Evolutionary conservation across 1,139 yeast genomes (phyloP), one percentile per base, ranked within the genome.

Genomic region (Kurtzmaniella quercitrusa): DNA sequence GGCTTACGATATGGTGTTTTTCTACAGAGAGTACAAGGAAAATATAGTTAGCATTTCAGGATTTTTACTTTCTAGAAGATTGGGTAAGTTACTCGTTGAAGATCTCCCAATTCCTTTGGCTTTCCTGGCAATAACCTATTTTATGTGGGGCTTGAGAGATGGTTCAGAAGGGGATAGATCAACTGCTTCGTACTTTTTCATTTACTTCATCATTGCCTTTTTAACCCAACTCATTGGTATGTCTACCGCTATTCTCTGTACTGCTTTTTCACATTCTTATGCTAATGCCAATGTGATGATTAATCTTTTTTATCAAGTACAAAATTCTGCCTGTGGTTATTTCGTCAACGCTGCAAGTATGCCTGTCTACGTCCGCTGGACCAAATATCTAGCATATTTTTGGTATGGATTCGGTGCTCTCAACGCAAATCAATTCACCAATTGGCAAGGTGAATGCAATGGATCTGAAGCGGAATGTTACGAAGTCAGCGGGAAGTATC

Each of bases 321-420:
- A 86, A 56, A 81, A 87, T 42, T 77, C 84, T 70, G 88, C 90
- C 0, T 83, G 90, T 61, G 96, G 96, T 0, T 86, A 81, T 60
- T 87, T 85, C 55, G 86, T 83, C 17, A 87, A 85, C 60, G 80
- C 91, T 0, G 68, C 73, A 15, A 73, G 81, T 1, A 77, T 87
- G 82, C 95, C 95, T 0, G 95, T 86, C 3, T 88, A 88, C 55
- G 95, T 88, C 3, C 72, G 91, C 34, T 88, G 96, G 96, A 73
- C 82, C 5, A 85, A 83, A 55, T 88, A 86, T 59, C 62, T 82
- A 43, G 82, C 91, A 0, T 84, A 80, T 55, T 76, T 85, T 46
- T 88, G 93, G 86, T 87, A 85, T 54, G 82, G 81, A 0, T 85
- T 84, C 62, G 94, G 94, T 1, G 83, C 85, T 0, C 59, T 83